phyloP scores from a whole-genome alignment of 148 eudicot genomes.

The Persicaria tinctoria region DNA sequence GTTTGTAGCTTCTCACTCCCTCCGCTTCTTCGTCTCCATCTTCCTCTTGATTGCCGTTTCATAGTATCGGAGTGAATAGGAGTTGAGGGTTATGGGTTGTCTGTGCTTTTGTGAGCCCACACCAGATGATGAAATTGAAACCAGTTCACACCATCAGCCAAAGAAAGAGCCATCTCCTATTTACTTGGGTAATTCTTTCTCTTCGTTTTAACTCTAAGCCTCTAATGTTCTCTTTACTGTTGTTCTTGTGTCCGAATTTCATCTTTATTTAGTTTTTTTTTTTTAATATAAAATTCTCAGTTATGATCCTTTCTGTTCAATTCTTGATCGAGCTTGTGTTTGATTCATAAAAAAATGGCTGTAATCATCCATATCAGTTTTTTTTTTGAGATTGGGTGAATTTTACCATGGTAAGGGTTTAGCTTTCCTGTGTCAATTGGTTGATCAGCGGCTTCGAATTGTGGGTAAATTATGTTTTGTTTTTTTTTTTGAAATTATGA shows the following conservation, averaged over 20 bases:
- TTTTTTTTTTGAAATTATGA: too few species aligned
- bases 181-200: neutral
- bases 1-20: neutral
- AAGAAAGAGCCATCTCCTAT: slow-evolving; percentile 11
- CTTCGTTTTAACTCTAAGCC: neutral
- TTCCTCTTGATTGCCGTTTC: neutral
- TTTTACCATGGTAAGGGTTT: neutral
- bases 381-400: neutral
- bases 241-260: neutral
- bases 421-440: neutral
- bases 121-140: neutral
- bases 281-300: neutral
- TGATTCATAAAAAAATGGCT: neutral
- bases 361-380: neutral
- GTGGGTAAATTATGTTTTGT: neutral
- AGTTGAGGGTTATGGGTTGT: slow-evolving; percentile 53
- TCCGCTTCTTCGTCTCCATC: too few species aligned
- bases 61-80: slow-evolving; percentile 41
- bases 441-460: neutral
- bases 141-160: neutral
- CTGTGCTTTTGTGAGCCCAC: neutral
- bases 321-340: neutral
- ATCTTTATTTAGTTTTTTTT: neutral
- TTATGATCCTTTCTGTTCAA: neutral
- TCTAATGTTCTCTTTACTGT: neutral